A percentile compares a stretch with the other conserved stretches of the same genome.
phyloP scores from a whole-genome alignment of 2,329 filamentous ascomycete species.

The Epichloe sp. region DNA sequence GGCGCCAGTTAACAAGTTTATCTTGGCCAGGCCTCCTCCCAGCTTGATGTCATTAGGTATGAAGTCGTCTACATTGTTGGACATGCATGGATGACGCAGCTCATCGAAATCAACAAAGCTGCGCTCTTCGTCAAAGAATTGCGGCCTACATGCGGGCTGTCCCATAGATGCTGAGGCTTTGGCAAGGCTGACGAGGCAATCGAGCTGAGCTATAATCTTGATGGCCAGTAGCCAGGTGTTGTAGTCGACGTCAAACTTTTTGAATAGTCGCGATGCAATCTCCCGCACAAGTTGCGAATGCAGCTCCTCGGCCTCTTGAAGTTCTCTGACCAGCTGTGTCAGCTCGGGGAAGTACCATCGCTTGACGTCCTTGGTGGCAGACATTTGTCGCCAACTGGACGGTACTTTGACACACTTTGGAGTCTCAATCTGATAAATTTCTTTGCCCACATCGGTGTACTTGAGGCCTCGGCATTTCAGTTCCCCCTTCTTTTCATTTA shows the following conservation, averaged over 20 bases:
- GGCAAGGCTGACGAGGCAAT: conserved; percentile 87
- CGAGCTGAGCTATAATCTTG: conserved; percentile 78
- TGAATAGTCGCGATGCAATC: conserved; percentile 70
- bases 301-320: conserved; percentile 89
- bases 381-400: conserved; percentile 90
- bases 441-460: conserved; percentile 82
- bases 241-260: conserved; percentile 80
- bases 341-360: conserved; percentile 87
- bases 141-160: conserved; percentile 74
- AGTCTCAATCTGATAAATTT: conserved; percentile 90
- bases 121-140: conserved; percentile 74
- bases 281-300: conserved; percentile 86
- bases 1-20: conserved; percentile 84
- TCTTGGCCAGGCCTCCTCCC: conserved; percentile 68
- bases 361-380: conserved; percentile 77
- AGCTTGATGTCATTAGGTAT: conserved; percentile 90
- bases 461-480: conserved; percentile 62
- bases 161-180: conserved; percentile 77
- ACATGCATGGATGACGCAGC: conserved; percentile 88
- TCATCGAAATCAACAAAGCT: conserved; percentile 87
- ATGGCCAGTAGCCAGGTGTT: conserved; percentile 78
- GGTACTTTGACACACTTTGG: conserved; percentile 79
- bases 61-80: conserved; percentile 79
- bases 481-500: conserved; percentile 58
- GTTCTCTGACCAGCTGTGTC: conserved; percentile 64